These are phyloP conservation scores for Phyllachora maydis DNA, from an alignment of 2,329 filamentous ascomycete species.

Conservation along the genomic window DNA sequence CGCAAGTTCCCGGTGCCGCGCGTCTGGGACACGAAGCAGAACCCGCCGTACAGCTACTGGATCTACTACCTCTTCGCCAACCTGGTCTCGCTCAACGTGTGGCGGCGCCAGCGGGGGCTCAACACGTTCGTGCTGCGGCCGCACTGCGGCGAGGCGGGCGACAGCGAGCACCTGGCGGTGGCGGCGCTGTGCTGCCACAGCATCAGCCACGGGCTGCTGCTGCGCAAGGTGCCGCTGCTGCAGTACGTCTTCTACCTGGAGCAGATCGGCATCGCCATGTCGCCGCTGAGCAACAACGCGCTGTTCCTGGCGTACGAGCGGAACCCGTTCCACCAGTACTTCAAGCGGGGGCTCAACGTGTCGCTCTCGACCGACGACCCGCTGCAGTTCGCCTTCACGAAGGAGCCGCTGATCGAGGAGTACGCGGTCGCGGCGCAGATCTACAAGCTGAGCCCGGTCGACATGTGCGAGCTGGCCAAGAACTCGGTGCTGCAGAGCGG, in stretches of 20 bases:
- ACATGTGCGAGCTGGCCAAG: conserved; percentile 97
- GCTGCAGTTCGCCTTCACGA: conserved; percentile 94
- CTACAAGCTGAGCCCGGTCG: conserved; percentile 88
- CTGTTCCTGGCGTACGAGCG: conserved; percentile 91
- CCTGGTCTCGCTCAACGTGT: conserved; percentile 77
- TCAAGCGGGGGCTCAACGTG: conserved; percentile 84
- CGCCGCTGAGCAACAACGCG: conserved; percentile 94
- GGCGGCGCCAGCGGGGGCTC: conserved; percentile 79
- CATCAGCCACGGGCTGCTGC: conserved; percentile 81
- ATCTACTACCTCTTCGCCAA: conserved; percentile 95
- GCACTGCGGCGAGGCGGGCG: conserved; percentile 91
- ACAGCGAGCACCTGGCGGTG: conserved; percentile 87
- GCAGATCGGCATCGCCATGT: conserved; percentile 98
- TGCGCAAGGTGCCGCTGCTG: conserved; percentile 82
- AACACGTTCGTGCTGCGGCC: conserved; percentile 87
- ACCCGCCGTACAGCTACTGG: conserved; percentile 98
- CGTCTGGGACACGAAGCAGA: conserved; percentile 79
- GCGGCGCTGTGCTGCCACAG: conserved; percentile 86
- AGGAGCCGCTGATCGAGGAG: conserved; percentile 93
- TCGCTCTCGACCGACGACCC: conserved; percentile 94
- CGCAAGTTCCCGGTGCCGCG: conserved; percentile 85
- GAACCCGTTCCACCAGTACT: conserved; percentile 91
- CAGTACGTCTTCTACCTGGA: conserved; percentile 98
- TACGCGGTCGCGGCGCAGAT: conserved; percentile 97
- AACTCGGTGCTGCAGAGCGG: conserved; percentile 91